Conservation (phyloP, 306 rosid species). For the Luffa aegyptiaca region DNA sequence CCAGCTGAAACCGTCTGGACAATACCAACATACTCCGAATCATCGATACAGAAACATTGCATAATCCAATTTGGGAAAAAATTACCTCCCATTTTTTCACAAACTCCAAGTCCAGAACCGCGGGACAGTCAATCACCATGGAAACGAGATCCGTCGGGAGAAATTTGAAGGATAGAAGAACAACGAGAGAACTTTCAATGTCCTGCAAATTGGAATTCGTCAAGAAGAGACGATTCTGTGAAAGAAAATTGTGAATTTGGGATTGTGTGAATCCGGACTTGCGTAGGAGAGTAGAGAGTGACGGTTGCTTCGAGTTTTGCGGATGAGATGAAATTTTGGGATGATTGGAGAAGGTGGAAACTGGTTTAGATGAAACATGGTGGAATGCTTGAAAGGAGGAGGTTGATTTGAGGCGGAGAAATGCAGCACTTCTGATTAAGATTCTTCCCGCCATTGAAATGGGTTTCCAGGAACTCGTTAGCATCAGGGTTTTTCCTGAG, state of each 20-base stretch:
- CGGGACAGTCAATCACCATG: conserved; percentile 41
- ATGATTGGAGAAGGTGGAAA: conserved; percentile 11
- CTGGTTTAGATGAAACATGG: conserved; percentile 14
- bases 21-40: conserved; percentile 36
- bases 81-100: conserved; percentile 37
- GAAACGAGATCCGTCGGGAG: conserved; percentile 43
- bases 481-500: conserved; percentile 61
- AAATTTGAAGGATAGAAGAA: conserved; percentile 45
- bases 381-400: background rate
- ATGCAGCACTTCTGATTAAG: background rate
- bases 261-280: conserved; percentile 62
- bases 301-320: conserved; percentile 26
- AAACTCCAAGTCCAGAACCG: conserved; percentile 40
- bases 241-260: conserved; percentile 26
- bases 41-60: conserved; percentile 26
- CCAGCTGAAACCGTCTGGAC: conserved; percentile 37
- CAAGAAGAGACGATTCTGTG: conserved; percentile 32
- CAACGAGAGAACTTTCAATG: conserved; percentile 30
- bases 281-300: conserved; percentile 40
- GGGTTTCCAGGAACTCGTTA: background rate
- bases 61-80: conserved; percentile 22
- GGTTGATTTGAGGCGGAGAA: background rate
- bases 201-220: conserved; percentile 21
- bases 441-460: conserved; percentile 12
- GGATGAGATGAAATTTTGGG: conserved; percentile 1